phyloP scores from a whole-genome alignment of 1,139 yeast genomes.

The Geotrichum bryndzae region DNA sequence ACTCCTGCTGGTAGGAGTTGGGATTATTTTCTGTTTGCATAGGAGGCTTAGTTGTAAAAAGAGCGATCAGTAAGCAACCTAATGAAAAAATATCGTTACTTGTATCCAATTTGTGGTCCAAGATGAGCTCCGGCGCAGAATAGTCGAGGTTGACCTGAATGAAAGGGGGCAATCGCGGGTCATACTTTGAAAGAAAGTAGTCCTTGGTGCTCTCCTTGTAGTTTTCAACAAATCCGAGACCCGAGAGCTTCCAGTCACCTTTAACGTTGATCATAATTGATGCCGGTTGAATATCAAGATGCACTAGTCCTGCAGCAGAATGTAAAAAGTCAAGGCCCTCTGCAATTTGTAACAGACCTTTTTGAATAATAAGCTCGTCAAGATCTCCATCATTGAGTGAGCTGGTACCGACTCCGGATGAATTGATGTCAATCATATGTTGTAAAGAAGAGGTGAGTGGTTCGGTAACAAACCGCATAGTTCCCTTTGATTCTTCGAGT shows the following conservation, averaged over 20 bases:
- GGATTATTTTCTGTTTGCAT: constrained; percentile 35
- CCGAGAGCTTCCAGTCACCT: constrained; percentile 92
- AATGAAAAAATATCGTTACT: constrained; percentile 79
- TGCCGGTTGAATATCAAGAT: constrained; percentile 71
- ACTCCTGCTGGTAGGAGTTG: constrained; percentile 34
- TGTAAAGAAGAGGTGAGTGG: constrained; percentile 57
- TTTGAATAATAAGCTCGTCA: constrained; percentile 71
- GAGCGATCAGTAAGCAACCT: constrained; percentile 64
- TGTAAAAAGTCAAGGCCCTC: constrained; percentile 81
- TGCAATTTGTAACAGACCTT: constrained; percentile 74
- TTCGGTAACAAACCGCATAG: constrained; percentile 81
- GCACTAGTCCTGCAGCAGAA: constrained; percentile 66
- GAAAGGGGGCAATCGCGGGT: constrained; percentile 68
- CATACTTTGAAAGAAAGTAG: constrained; percentile 56
- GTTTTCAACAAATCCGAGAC: constrained; percentile 53
- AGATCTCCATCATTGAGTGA: constrained; percentile 34
- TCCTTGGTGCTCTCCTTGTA: constrained; percentile 38
- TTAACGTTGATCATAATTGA: constrained; percentile 72
- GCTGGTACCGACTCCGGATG: constrained; percentile 21
- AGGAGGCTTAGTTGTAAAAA: constrained; percentile 45
- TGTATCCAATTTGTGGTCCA: constrained; percentile 54
- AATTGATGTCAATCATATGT: constrained; percentile 37
- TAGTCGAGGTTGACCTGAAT: constrained; percentile 67
- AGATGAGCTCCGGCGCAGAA: constrained; percentile 67
- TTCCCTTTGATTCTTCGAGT: constrained; percentile 74